Evolutionary conservation across 345 rosid species (phyloP).

Genomic region (Gossypium thurberi): DNA sequence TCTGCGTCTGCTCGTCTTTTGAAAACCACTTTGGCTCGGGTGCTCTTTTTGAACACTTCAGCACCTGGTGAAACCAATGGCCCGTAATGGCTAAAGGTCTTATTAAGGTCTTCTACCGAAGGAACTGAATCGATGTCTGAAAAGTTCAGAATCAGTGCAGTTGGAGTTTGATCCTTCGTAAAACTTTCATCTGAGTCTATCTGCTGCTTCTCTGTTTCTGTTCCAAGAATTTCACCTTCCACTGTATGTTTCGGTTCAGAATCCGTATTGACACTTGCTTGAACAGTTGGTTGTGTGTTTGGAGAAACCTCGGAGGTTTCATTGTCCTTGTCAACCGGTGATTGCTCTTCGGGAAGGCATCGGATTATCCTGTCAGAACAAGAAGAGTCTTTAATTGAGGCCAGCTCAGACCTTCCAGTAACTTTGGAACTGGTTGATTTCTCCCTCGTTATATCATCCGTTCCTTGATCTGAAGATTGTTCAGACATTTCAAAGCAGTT

Average conservation of each 20-base stretch:
- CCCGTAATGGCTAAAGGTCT: slow-evolving; percentile 50
- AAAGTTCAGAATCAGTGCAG: slow-evolving; percentile 52
- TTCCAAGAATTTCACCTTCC: slow-evolving; percentile 17
- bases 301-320: slow-evolving; percentile 20
- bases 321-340: slow-evolving; percentile 14
- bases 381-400: slow-evolving; percentile 24
- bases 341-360: slow-evolving; percentile 23
- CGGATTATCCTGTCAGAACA: slow-evolving; percentile 16
- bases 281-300: slow-evolving; percentile 16
- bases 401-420: slow-evolving; percentile 19
- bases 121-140: slow-evolving; percentile 41
- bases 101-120: slow-evolving; percentile 34
- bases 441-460: slow-evolving; percentile 22
- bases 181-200: slow-evolving; percentile 14
- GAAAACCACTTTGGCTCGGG: slow-evolving; percentile 53
- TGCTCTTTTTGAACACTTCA: slow-evolving; percentile 39
- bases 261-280: slow-evolving; percentile 14
- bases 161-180: slow-evolving; percentile 18
- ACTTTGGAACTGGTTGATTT: slow-evolving; percentile 16
- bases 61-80: slow-evolving; percentile 40
- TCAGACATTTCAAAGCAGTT: slow-evolving; percentile 9
- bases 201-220: slow-evolving; percentile 17
- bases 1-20: slow-evolving; percentile 45
- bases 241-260: slow-evolving; percentile 20
- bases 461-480: slow-evolving; percentile 18